A percentile compares a stretch with the other conserved stretches of the same genome.
These are phyloP conservation scores for Aspergillus oerlinghausenensis DNA, from an alignment of 2,329 filamentous ascomycete species.

Conservation along the genomic window DNA sequence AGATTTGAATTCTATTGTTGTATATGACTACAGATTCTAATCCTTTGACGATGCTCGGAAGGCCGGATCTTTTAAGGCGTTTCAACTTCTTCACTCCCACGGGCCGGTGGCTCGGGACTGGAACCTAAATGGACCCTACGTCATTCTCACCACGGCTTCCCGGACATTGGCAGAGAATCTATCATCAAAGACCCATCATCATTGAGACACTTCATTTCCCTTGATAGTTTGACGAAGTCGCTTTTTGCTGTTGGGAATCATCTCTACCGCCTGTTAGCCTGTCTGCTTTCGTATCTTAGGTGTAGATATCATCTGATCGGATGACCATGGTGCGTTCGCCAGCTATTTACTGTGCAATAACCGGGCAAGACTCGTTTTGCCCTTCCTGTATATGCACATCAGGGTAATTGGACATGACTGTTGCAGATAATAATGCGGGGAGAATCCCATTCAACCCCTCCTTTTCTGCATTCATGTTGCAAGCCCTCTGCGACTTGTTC, in stretches of 20 bases:
- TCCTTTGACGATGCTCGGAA: constrained; percentile 1
- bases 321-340: neutral
- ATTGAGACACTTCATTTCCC: neutral
- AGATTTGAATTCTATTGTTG: constrained; percentile 9
- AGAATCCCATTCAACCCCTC: neutral
- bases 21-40: constrained; percentile 2
- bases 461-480: neutral
- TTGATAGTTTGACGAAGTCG: neutral
- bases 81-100: constrained; percentile 4
- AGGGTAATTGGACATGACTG: neutral
- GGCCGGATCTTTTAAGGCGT: neutral
- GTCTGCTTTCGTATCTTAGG: neutral
- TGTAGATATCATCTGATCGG: neutral
- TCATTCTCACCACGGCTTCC: constrained; percentile 18
- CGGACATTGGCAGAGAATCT: neutral
- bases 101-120: constrained; percentile 21
- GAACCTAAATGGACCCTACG: constrained; percentile 17
- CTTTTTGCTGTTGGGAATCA: neutral
- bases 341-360: neutral
- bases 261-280: neutral
- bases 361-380: neutral
- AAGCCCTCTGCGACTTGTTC: neutral
- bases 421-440: neutral
- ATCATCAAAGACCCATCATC: neutral
- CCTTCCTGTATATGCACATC: neutral